Conservation (phyloP, 2,329 filamentous ascomycete species). For the Apiospora kogelbergensis region DNA sequence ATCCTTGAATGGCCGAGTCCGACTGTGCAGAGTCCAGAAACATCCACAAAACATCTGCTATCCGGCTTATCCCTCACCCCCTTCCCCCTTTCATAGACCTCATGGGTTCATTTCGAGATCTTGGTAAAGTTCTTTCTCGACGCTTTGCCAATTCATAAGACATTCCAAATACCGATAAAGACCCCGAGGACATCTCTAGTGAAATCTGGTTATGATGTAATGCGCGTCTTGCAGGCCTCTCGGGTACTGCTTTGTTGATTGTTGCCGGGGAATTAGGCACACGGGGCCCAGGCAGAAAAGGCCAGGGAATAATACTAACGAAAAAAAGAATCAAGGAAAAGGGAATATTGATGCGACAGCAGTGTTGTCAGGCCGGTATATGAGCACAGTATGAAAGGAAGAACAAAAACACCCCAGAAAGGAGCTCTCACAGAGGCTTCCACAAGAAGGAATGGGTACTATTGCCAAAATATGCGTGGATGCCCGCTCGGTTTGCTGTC, state of each 20-base stretch:
- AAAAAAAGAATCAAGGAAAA: not conserved
- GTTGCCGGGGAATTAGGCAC: not conserved
- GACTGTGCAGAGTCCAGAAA: not conserved
- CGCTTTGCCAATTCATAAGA: not conserved
- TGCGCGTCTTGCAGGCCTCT: not conserved
- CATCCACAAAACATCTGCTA: not conserved
- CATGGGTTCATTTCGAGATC: not conserved
- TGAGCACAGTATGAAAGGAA: slow-evolving; percentile 1
- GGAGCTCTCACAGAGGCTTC: slow-evolving; percentile 3
- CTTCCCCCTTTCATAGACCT: not conserved
- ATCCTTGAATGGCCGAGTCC: not conserved
- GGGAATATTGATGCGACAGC: not conserved
- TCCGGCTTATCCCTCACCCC: not conserved
- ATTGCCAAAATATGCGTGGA: slow-evolving; percentile 9
- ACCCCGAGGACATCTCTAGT: not conserved
- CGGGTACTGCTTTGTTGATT: not conserved
- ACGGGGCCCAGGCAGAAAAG: not conserved
- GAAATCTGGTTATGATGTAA: not conserved
- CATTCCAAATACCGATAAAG: not conserved
- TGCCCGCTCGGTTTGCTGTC: slow-evolving; percentile 10
- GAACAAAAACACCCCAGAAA: not conserved
- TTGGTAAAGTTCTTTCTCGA: not conserved
- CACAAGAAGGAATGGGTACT: not conserved
- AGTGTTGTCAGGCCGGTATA: not conserved
- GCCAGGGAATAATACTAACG: not conserved